Percentiles rank a stretch among this genome's conserved stretches.
Conservation (phyloP, 768 basidiomycete species). For the Saitozyma podzolica region DNA sequence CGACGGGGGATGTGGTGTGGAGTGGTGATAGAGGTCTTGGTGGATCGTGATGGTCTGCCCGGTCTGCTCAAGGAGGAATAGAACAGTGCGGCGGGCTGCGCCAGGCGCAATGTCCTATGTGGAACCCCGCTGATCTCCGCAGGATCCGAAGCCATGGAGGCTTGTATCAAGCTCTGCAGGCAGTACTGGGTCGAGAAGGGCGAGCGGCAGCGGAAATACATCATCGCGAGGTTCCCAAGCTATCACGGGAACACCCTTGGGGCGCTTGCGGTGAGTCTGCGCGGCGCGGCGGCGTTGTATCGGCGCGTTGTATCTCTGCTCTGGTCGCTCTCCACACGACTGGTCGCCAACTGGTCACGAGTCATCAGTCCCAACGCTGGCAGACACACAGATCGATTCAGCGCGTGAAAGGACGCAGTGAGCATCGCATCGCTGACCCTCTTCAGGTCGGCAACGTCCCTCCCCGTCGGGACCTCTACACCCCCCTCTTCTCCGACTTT, state of each 20-base stretch:
- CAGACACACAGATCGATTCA: not conserved
- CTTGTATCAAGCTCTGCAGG: slow-evolving; percentile 30
- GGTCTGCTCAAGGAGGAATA: not conserved
- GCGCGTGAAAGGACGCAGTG: no score
- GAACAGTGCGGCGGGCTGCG: not conserved
- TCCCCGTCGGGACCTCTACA: slow-evolving; percentile 22
- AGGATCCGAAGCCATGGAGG: slow-evolving; percentile 34
- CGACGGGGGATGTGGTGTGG: no score
- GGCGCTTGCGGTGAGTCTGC: slow-evolving; percentile 9
- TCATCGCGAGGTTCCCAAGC: slow-evolving; percentile 28
- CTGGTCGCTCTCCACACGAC: not conserved
- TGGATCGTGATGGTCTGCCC: no score
- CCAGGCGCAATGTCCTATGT: not conserved
- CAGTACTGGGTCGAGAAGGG: slow-evolving; percentile 36
- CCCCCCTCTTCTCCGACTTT: slow-evolving; percentile 1
- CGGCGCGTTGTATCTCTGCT: not conserved
- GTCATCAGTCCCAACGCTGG: no score
- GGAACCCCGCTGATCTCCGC: not conserved
- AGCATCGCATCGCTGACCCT: not conserved
- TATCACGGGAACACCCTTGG: slow-evolving; percentile 42
- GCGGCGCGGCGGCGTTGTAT: not conserved
- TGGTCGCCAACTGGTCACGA: not conserved
- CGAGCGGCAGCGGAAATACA: slow-evolving; percentile 19
- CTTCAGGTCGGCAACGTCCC: slow-evolving; percentile 8
- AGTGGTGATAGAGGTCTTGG: no score